Conservation (phyloP, 2,329 filamentous ascomycete species). For the Moelleriella libera region DNA sequence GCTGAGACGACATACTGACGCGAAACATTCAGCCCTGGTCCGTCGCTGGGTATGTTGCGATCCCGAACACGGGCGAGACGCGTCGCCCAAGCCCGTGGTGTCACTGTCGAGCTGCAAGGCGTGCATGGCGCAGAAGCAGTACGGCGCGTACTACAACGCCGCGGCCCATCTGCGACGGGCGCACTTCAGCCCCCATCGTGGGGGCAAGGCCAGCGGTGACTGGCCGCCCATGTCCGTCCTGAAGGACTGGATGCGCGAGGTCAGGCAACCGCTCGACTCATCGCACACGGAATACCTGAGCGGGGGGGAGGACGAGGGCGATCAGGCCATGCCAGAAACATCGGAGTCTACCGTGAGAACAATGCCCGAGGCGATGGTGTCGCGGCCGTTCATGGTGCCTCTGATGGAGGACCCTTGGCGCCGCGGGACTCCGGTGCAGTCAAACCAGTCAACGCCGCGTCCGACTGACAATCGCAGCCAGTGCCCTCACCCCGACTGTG, state of each 20-base stretch:
- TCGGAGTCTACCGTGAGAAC: conserved; percentile 1
- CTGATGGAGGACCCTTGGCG: conserved; percentile 9
- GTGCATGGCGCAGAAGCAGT: conserved; percentile 40
- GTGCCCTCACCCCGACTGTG: conserved; percentile 44
- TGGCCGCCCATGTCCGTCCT: conserved; percentile 43
- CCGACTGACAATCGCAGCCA: conserved; percentile 27
- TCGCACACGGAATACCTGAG: conserved; percentile 3
- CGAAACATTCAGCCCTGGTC: conserved; percentile 39
- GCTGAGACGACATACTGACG: conserved; percentile 51
- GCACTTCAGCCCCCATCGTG: conserved; percentile 41
- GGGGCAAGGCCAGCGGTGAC: conserved; percentile 42
- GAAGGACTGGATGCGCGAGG: conserved; percentile 48
- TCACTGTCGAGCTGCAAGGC: conserved; percentile 41
- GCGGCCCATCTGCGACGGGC: conserved; percentile 43
- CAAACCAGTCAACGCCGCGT: conserved; percentile 13
- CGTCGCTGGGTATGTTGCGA: conserved; percentile 43
- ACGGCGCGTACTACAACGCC: conserved; percentile 45
- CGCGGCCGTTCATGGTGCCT: conserved; percentile 2
- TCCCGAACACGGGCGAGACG: conserved; percentile 23
- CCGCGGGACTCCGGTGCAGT: conserved; percentile 11
- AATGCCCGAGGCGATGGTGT: conserved; percentile 5
- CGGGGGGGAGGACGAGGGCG: conserved; percentile 21
- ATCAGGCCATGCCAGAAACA: conserved; percentile 14
- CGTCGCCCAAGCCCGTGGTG: conserved; percentile 30
- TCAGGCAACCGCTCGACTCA: conserved; percentile 32